A percentile compares a stretch with the other conserved stretches of the same genome.
phyloP scores from a whole-genome alignment of 2,329 filamentous ascomycete species.

The Niveomyces coronatus region DNA sequence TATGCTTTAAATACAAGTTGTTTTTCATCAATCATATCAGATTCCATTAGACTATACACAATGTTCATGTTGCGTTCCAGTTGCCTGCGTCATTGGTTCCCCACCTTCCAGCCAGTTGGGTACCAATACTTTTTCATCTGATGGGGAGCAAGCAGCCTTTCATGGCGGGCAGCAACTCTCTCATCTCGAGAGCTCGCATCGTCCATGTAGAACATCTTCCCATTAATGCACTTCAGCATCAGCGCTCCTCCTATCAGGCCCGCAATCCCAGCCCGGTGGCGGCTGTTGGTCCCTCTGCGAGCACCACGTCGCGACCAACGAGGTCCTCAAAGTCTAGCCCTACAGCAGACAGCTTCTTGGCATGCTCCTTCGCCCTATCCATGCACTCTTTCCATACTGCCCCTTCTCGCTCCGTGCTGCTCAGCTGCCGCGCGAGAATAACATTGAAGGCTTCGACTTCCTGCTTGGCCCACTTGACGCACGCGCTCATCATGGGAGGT shows the following conservation, averaged over 20 bases:
- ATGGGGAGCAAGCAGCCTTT: no score
- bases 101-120: no score
- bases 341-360: constrained; percentile 68
- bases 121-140: no score
- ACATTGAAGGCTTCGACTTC: constrained; percentile 85
- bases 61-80: no score
- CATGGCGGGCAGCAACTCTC: no score
- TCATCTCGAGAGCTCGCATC: constrained; percentile 5
- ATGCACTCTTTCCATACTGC: constrained; percentile 76
- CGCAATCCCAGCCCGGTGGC: constrained; percentile 33
- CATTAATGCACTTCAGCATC: background rate
- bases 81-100: no score
- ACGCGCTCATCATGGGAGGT: constrained; percentile 78
- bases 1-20: no score
- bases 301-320: constrained; percentile 48
- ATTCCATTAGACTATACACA: no score
- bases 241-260: constrained; percentile 2
- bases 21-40: no score
- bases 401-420: constrained; percentile 69
- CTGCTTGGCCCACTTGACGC: constrained; percentile 97
- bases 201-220: constrained; percentile 3
- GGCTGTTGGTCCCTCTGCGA: constrained; percentile 16
- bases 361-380: constrained; percentile 70
- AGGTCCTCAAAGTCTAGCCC: constrained; percentile 83
- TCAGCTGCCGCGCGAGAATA: constrained; percentile 73